Base-by-base conservation (phyloP, 2,329 filamentous ascomycete genomes). In the Colletotrichum aenigma region DNA sequence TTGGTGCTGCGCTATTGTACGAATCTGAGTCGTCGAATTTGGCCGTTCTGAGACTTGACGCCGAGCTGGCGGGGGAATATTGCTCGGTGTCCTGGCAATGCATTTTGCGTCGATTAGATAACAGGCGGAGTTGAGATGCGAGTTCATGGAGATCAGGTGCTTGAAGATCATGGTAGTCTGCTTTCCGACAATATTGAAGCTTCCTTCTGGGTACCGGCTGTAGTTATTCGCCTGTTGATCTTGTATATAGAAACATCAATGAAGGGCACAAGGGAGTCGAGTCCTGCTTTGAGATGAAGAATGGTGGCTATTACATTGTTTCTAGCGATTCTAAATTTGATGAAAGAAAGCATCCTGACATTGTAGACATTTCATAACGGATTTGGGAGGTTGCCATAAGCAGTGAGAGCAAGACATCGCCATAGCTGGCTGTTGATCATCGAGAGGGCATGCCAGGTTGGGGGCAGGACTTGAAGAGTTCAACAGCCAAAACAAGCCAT, bases 331-430 rank as follows among this genome's bases (percentile, higher is more conserved):
- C n/a, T 52, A 52, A 24, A 21, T 21, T 7, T 24, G 43, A 52
- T 24, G 10, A 21, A 52, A 52, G n/a, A 52, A 21, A 52, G n/a
- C 2, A 13, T 1, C 0, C n/a, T 52, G 43, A 2, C 43, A 52
- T 52, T 52, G n/a, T 21, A 24, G 10, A 52, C n/a, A 0, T 0
- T 0, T 52, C n/a, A 21, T 52, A 52, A 52, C 7, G n/a, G 0
- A 13, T 21, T 48, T 7, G 43, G 4, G 6, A 1, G 7, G 43
- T 21, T 6, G 3, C 43, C n/a, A 21, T 52, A n/a, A 13, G 43
- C n/a, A 21, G n/a, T 52, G 2, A 52, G n/a, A 52, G 10, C 43
- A 52, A 21, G 43, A 21, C 3, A 12, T 52, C 6, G n/a, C 43
- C 1, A 28, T 28, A 28, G 43, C 0, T 21, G 43, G n/a, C 2